Conservation (phyloP, 1,284 basidiomycete species). For the Peniophora sp. region DNA sequence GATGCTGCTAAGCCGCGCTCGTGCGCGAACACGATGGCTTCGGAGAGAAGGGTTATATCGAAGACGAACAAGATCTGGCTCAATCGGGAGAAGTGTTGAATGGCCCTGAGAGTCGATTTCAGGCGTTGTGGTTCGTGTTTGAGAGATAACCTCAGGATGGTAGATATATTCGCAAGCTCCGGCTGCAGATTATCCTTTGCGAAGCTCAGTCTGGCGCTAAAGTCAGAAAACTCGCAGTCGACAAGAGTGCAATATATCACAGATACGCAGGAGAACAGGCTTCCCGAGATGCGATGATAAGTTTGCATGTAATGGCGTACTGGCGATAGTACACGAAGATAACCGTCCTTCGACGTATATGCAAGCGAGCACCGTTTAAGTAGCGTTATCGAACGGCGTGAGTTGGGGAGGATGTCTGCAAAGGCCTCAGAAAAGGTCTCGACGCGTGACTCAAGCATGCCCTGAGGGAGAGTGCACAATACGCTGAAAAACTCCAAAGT, state of each 20-base stretch:
- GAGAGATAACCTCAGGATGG: background rate
- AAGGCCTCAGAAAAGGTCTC: constrained; percentile 1
- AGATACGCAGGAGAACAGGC: background rate
- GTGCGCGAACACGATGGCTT: background rate
- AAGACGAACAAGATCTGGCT: background rate
- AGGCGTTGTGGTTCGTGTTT: background rate
- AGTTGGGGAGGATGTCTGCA: background rate
- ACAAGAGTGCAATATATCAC: background rate
- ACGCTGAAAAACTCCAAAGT: constrained; percentile 3
- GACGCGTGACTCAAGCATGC: constrained; percentile 3
- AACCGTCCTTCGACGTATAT: background rate
- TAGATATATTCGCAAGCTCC: constrained; percentile 1
- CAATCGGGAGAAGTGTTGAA: background rate
- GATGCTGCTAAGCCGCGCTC: background rate
- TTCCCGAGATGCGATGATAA: background rate
- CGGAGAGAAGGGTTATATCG: background rate
- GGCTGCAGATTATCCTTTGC: background rate
- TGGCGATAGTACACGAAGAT: constrained; percentile 2
- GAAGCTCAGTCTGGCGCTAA: background rate
- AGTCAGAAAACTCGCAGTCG: background rate
- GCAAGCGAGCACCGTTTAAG: constrained; percentile 4
- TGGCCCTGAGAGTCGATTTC: background rate
- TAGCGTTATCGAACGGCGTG: background rate
- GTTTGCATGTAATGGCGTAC: constrained; percentile 2
- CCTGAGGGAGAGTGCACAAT: constrained; percentile 8